These are phyloP conservation scores for Syncephalastrum racemosum DNA, from an alignment of 371 early-diverging fungal genomes.

Conservation along the genomic window DNA sequence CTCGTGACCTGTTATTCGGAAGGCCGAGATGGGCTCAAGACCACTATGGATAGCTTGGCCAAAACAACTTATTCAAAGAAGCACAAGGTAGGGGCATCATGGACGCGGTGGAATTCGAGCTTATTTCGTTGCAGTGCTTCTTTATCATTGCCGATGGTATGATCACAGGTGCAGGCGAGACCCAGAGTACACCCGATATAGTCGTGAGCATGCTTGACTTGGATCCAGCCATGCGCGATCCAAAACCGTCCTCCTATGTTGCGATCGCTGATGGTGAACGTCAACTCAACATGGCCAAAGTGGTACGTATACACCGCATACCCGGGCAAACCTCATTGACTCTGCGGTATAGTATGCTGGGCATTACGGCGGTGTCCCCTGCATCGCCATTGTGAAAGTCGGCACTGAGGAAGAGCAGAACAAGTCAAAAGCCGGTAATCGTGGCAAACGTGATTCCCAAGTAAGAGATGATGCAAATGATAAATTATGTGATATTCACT, in stretches of 20 bases:
- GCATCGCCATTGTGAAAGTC: slow-evolving; percentile 89
- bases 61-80: slow-evolving; percentile 62
- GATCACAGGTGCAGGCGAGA: slow-evolving; percentile 50
- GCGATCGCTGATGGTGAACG: slow-evolving; percentile 90
- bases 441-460: slow-evolving; percentile 99
- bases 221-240: slow-evolving; percentile 54
- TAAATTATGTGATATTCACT: neutral
- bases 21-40: slow-evolving; percentile 71
- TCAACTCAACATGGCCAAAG: slow-evolving; percentile 93
- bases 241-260: slow-evolving; percentile 74
- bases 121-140: slow-evolving; percentile 24
- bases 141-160: slow-evolving; percentile 49
- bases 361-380: slow-evolving; percentile 83
- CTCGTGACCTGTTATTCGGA: slow-evolving; percentile 84
- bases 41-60: slow-evolving; percentile 85
- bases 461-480: slow-evolving; percentile 26
- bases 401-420: slow-evolving; percentile 74
- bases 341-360: slow-evolving; percentile 74
- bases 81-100: slow-evolving; percentile 39
- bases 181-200: slow-evolving; percentile 71
- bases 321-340: neutral
- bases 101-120: neutral
- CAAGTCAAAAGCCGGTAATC: slow-evolving; percentile 85
- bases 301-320: slow-evolving; percentile 33
- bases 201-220: slow-evolving; percentile 70